Base-by-base conservation (phyloP, 2,329 filamentous ascomycete species). In the Salinomyces thailandicus region DNA sequence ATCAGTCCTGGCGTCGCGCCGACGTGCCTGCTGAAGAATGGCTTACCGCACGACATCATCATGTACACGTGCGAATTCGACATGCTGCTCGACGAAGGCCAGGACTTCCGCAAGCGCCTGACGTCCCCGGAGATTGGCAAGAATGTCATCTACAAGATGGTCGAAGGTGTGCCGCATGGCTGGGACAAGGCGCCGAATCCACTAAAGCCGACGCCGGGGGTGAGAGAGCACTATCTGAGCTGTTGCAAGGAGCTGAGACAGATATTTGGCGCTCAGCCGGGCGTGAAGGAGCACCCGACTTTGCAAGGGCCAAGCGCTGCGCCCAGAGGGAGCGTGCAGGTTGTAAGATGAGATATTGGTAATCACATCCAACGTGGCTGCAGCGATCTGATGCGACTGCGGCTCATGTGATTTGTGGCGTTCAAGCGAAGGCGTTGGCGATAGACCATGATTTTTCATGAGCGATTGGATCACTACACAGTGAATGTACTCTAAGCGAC, bases 131-230 rank as follows among this genome's bases (percentile, higher is more conserved):
- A 49, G 6, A 45, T 57, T 4, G 62, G 62, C 16, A 80, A 78
- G 58, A 64, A 65, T 5, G 71, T 81, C 1, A 60, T 64, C 35
- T 78, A 77, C 47, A 68, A 68, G 17, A 70, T 76, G 58, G 67
- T 81, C 2, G 60, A 64, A 3, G 72, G 66, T 2, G 75, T 77
- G 15, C 67, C 69, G 18, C 77, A 81, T 51, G 77, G 69, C 0
- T 81, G 77, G 69, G 77, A 81, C 49, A 81, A 81, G 58, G 71
- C 70, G 18, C 75, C 76, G 0, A 79, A 77, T 49, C 75, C 74
- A 4, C 53, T 73, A 16, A 66, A 64, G 37, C 67, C 68, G 20
- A 68, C 68, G 2, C 60, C 62, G 1, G 67, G 67, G 16, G 66
- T 71, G n/a, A 60, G 69, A 46, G 60, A 66, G 36, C 60, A 75